These are phyloP conservation scores for Leccinum pachyderme DNA, from an alignment of 1,284 basidiomycete genomes.

Conservation along the genomic window DNA sequence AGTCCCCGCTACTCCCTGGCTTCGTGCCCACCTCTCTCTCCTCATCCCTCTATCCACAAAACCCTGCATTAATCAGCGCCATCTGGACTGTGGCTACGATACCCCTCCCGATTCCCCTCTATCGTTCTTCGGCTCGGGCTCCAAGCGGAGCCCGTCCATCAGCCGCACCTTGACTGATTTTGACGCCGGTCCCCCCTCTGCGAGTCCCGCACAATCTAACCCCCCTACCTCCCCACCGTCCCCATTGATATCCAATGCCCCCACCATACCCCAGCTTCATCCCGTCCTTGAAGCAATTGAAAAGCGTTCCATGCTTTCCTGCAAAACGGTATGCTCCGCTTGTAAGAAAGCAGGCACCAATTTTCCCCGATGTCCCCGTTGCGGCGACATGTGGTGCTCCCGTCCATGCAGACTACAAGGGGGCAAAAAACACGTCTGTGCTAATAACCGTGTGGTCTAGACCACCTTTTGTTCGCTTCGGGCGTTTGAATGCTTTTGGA, in stretches of 20 bases:
- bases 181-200: conserved; percentile 5
- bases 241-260: conserved; percentile 27
- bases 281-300: conserved; percentile 56
- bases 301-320: conserved; percentile 51
- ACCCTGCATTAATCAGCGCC: conserved; percentile 4
- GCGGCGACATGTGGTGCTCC: conserved; percentile 67
- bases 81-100: conserved; percentile 23
- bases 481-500: not conserved
- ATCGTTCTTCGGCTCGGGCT: conserved; percentile 18
- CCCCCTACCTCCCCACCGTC: conserved; percentile 16
- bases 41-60: conserved; percentile 17
- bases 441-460: conserved; percentile 14
- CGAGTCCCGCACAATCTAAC: conserved; percentile 17
- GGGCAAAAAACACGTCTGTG: conserved; percentile 49
- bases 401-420: conserved; percentile 58
- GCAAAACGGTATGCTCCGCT: conserved; percentile 46
- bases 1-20: conserved; percentile 26
- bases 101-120: conserved; percentile 34
- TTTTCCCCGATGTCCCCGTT: conserved; percentile 64
- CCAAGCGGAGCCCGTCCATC: conserved; percentile 35
- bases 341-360: conserved; percentile 58
- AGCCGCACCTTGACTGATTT: conserved; percentile 34
- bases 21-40: conserved; percentile 22
- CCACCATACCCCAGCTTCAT: conserved; percentile 34
- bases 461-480: not conserved